Base-by-base conservation (phyloP, 225 moss, liverwort and hornwort genomes). In the Bryum argenteum region DNA sequence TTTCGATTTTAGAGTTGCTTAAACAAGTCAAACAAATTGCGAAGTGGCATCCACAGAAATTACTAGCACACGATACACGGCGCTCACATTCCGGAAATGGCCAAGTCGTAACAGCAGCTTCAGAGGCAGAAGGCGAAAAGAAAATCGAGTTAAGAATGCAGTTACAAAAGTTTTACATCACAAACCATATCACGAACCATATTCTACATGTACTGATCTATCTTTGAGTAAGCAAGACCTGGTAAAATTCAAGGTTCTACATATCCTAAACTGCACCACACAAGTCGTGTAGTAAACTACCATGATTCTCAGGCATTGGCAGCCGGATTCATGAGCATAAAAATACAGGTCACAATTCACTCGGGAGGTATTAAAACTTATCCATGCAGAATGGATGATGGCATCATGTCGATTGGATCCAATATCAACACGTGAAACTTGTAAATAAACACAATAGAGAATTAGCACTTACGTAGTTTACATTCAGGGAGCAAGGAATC, bases 291-390 rank as follows among this genome's bases (percentile, higher is more conserved):
- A 54, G 39, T 41, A 24, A 56, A 47, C 48, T 61, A 67, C 40
- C 56, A 70, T 61, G 55, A 66, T 54, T 55, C 70, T 66, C 55
- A 28, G 65, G 74, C 65, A 48, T 65, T 42, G 11, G 19, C 55
- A 56, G 74, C 61, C 78, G 48, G 78, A 74, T 74, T 65, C 61
- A 70, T 59, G 66, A 61, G 65, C 65, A 10, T 33, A 65, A 66
- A n/a, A 73, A 47, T 77, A 47, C 69, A 78, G 11, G 10, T 1
- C 15, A 60, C 19, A 61, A 20, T 50, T 53, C 61, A 67, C 52
- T 54, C 14, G 1, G 28, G 60, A 18, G n/a, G 54, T 19, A 61
- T 61, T 16, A 42, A 61, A 19, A 54, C 9, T 20, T 41, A 21
- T 68, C 42, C 10, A 56, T 21, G 55, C 10, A 55, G 68, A 47